Evolutionary conservation across 164 flowering plant genomes (phyloP), one percentile per base, ranked within the genome.

Genomic region (Macadamia integrifolia): DNA sequence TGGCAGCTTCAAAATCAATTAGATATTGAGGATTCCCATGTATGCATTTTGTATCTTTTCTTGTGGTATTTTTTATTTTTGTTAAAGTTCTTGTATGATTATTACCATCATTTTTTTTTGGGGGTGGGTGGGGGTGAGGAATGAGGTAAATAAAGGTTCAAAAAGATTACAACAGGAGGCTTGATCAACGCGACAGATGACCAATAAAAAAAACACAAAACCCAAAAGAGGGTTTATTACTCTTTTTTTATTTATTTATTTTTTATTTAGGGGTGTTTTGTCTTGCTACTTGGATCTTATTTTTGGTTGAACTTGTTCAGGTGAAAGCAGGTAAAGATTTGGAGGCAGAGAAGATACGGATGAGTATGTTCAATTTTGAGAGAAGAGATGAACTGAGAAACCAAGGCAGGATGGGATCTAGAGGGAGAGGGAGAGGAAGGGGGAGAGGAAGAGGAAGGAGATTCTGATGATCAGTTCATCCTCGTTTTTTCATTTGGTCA

Each of bases 1-100:
- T 40, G 94, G 83, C 91, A 87, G 85, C 91, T 92, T 57, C 97
- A 94, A 68, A 78, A 80, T 66, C 92, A 94, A 72, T 83, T 94
- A 69, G 88, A 94, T 79, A 62, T 91, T 80, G 96, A 91, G 80
- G 91, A 94, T 70, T 49, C 48, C 71, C 77, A 81, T 64, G 97
- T 89, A 17, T 73, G 84, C 12, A 17, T 8, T 43, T 60, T 15
- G 44, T 60, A 23, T 28, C 18, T 12, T 29, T 48, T 9, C 12
- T 50, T 42, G 52, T 64, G 23, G 23, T 23, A 23, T 23, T 23
- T 23, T 23, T 23, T 23, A 23, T 23, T 23, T 23, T 23, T 23
- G 23, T 0, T 0, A 23, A 23, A 23, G 23, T 23, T 23, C 23
- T 23, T 23, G 23, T 23, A 23, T 23, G 18, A 52, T 60, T 64